phyloP scores from a whole-genome alignment of 352 stramenopile genomes.

The Poterioochromonas sp. region DNA sequence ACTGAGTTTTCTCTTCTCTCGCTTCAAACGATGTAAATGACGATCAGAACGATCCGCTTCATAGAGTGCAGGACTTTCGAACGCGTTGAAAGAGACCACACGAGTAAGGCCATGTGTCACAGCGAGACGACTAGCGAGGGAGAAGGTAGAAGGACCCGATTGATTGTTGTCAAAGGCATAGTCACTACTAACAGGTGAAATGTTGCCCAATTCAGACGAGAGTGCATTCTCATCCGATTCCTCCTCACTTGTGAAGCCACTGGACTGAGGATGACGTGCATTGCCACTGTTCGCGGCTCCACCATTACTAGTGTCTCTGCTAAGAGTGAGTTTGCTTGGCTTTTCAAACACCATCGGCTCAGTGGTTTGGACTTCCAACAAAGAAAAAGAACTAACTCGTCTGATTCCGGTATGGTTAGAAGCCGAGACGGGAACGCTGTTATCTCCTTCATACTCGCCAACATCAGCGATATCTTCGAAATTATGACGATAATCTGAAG shows the following conservation, averaged over 20 bases:
- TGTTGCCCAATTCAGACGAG: neutral
- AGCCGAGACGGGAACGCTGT: neutral
- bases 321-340: neutral
- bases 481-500: neutral
- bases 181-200: neutral
- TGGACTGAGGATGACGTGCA: too few species aligned
- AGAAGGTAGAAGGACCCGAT: neutral
- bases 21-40: neutral
- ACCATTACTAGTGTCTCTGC: neutral
- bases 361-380: neutral
- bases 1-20: neutral
- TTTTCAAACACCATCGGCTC: neutral
- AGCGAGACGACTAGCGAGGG: too few species aligned
- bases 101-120: too few species aligned
- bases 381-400: neutral
- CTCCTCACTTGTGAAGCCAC: neutral
- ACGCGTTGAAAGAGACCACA: neutral
- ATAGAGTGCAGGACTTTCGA: conserved; percentile 6
- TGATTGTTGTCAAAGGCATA: neutral
- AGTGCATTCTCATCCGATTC: neutral
- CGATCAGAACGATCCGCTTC: neutral
- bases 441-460: too few species aligned
- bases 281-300: too few species aligned
- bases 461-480: neutral
- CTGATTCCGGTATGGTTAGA: neutral